A percentile compares a stretch with the other conserved stretches of the same genome.
Evolutionary conservation across 2,329 filamentous ascomycete genomes (phyloP).

Genomic region (Phialocephala sp.): DNA sequence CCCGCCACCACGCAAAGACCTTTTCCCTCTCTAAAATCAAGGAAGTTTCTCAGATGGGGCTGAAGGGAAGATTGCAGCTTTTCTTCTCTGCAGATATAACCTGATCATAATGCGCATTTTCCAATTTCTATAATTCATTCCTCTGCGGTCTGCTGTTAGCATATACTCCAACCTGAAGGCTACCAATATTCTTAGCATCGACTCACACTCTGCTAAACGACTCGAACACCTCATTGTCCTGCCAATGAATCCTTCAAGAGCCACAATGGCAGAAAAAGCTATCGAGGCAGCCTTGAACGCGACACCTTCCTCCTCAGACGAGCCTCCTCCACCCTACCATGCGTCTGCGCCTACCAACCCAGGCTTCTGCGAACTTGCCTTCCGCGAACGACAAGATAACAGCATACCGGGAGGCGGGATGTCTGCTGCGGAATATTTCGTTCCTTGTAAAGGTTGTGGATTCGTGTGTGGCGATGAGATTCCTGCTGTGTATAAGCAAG

Average conservation of each 20-base stretch:
- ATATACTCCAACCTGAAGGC: not conserved
- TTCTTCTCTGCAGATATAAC: not conserved
- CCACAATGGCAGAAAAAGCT: conserved; percentile 19
- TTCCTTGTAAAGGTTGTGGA: conserved; percentile 32
- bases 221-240: not conserved
- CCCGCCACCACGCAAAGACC: conserved; percentile 5
- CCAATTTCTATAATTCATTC: not conserved
- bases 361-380: conserved; percentile 37
- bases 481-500: conserved; percentile 29
- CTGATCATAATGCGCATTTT: not conserved
- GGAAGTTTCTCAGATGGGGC: conserved; percentile 6
- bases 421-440: conserved; percentile 32
- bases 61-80: not conserved
- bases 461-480: conserved; percentile 30
- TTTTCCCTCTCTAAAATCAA: not conserved
- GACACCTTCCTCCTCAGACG: conserved; percentile 17
- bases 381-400: conserved; percentile 35
- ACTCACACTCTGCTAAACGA: not conserved
- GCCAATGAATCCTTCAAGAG: not conserved
- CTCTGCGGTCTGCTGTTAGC: not conserved
- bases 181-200: not conserved
- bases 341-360: conserved; percentile 28
- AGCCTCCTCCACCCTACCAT: conserved; percentile 29
- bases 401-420: conserved; percentile 33
- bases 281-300: not conserved